Evolutionary conservation across 2,329 filamentous ascomycete species (phyloP), one percentile per base, ranked within the genome.

Genomic region (Penicillium carneum): DNA sequence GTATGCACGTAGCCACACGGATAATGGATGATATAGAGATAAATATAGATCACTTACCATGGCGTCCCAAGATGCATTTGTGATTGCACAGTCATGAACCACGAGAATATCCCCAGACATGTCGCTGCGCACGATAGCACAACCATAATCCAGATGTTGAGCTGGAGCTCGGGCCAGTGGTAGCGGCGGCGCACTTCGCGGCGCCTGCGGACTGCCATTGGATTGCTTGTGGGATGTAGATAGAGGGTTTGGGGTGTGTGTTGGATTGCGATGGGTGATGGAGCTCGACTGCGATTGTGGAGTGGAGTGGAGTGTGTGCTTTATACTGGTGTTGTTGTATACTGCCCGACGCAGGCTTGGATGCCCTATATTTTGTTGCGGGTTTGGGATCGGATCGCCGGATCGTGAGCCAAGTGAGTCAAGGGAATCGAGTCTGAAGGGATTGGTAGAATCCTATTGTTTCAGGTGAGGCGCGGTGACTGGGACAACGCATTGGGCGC

Each of bases 131-230:
- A 83, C 0, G 82, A 83, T 16, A 88, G 79, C 73, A 88, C 87
- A 66, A 88, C 79, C 67, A 88, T 83, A 55, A 86, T 84, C 87
- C 87, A 89, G 69, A 87, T 76, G 70, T 88, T 88, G 66, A 89
- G 81, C 69, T 88, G 86, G 50, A 85, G 79, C 74, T 88, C 86
- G 2, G 87, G 87, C 87, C 87, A 89, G 77, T 83, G 84, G 78
- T 88, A 88, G 69, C 83, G 77, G 20, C 79, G 76, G 33, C 74
- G 75, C 4, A 65, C 63, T 61, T 75, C 72, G 48, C 71, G 72
- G 59, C 76, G 69, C 57, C 71, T 61, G 43, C 73, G 64, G 41
- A 75, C 65, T 43, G 74, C 68, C 74, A 77, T 79, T 62, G 65
- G 61, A 59, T 46, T 46, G 18, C 26, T 16, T 54, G 38, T 53